Conservation (phyloP, 164 flowering plant genomes). For the Magnolia sinica region DNA sequence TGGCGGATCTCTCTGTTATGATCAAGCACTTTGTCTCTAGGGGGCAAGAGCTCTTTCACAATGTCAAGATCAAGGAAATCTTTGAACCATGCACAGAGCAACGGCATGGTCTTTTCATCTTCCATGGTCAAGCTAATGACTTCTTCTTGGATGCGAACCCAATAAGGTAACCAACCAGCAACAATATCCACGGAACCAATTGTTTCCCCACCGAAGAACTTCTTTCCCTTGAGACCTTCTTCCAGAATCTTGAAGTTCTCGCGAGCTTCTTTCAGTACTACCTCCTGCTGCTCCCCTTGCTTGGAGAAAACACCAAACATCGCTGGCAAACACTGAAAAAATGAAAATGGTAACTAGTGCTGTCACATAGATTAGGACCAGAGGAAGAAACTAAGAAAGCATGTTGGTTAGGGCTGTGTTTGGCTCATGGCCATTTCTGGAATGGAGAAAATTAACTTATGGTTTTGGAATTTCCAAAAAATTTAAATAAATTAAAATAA, state of each 20-base stretch:
- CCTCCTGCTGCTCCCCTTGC: constrained; percentile 25
- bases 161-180: neutral
- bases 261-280: constrained; percentile 15
- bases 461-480: no score
- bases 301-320: neutral
- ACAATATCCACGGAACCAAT: constrained; percentile 3
- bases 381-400: neutral
- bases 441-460: neutral
- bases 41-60: constrained; percentile 7
- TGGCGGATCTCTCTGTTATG: neutral
- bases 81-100: neutral
- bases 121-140: neutral
- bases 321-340: neutral
- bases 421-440: neutral
- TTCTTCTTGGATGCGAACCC: constrained; percentile 3
- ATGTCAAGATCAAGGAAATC: neutral
- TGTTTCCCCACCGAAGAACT: constrained; percentile 7
- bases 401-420: neutral
- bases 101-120: neutral
- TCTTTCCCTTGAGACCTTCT: constrained; percentile 14
- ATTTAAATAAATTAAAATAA: no score
- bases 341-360: neutral
- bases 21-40: neutral
- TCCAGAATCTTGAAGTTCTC: constrained; percentile 27
- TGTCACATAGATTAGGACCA: neutral